Evolutionary conservation across 2,329 filamentous ascomycete species (phyloP).

Genomic region (Podosphaera leucotricha): DNA sequence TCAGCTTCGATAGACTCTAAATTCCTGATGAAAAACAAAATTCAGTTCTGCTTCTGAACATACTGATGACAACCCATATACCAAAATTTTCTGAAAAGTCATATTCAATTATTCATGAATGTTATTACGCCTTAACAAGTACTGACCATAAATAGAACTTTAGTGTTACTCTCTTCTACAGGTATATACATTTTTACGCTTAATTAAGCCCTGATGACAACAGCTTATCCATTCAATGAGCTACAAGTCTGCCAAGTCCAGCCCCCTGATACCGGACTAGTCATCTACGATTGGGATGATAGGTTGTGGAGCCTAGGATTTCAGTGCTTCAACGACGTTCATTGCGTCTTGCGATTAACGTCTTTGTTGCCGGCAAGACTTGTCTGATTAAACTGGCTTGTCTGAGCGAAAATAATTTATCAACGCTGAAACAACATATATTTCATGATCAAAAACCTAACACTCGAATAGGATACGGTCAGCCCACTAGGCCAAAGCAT

Average conservation of each 20-base stretch:
- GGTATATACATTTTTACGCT: background rate
- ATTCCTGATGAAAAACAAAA: conserved; percentile 38
- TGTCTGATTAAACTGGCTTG: conserved; percentile 48
- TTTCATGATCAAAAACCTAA: too few species aligned
- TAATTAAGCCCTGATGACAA: conserved; percentile 27
- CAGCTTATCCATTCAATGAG: conserved; percentile 58
- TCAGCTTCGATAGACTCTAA: background rate
- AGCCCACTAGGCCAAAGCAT: too few species aligned
- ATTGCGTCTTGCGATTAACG: conserved; percentile 33
- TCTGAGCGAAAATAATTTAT: conserved; percentile 30
- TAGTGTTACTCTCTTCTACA: conserved; percentile 3
- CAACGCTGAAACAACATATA: too few species aligned
- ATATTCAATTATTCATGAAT: conserved; percentile 3
- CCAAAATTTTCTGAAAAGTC: conserved; percentile 22
- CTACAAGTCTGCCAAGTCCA: conserved; percentile 40
- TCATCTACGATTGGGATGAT: conserved; percentile 32
- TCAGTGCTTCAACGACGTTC: conserved; percentile 25
- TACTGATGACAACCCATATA: conserved; percentile 39
- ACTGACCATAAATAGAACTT: too few species aligned
- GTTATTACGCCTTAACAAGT: background rate
- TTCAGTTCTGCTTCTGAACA: conserved; percentile 59
- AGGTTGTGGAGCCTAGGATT: conserved; percentile 56
- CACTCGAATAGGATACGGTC: too few species aligned
- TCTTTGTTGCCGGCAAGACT: conserved; percentile 29
- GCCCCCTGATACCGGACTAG: conserved; percentile 45